Evolutionary conservation across 257 asterid species (phyloP), one percentile per base, ranked within the genome.

Genomic region (Solanum corneliomulleri): DNA sequence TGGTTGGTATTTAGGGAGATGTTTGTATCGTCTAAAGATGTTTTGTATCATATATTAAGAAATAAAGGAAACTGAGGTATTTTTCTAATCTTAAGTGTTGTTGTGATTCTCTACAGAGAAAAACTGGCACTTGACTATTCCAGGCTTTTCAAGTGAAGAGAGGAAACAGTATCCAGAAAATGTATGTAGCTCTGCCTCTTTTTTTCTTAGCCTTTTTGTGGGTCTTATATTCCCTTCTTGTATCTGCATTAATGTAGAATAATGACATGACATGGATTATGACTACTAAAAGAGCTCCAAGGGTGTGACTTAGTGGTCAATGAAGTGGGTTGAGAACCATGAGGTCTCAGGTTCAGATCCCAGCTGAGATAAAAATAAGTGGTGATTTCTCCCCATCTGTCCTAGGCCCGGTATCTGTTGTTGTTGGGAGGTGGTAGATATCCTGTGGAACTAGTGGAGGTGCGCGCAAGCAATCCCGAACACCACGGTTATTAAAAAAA

Each of bases 111-210:
- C 90, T 92, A 91, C 99, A 97, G 99, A 97, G 94, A 97, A 93
- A 91, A 93, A 96, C 91, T 95, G 93, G 97, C 91, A 94, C 13
- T 89, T 96, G 92, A 93, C 92, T 14, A 85, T 97, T 88, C 99
- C 99, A 47, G 99, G 98, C 86, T 97, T 89, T 91, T 94, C 98
- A 42, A 93, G 95, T 41, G 99, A 97, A 87, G 98, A 92, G 88
- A 93, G 85, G 92, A 94, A 91, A 88, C 91, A 89, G 70, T 86
- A 86, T 39, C 88, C 90, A 11, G 91, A 88, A 83, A 91, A 85
- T 35, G 99, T 97, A 96, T 92, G 98, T 77, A 83, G 84, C 20
- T 84, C 84, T 23, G 39, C 70, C 87, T 37, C 80, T 85, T 85
- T 85, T 85, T 88, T 68, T 84, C 23, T 9, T 33, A 52, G 64